Evolutionary conservation across 2,329 filamentous ascomycete genomes (phyloP).

Genomic region (Cladorrhinum sp.): DNA sequence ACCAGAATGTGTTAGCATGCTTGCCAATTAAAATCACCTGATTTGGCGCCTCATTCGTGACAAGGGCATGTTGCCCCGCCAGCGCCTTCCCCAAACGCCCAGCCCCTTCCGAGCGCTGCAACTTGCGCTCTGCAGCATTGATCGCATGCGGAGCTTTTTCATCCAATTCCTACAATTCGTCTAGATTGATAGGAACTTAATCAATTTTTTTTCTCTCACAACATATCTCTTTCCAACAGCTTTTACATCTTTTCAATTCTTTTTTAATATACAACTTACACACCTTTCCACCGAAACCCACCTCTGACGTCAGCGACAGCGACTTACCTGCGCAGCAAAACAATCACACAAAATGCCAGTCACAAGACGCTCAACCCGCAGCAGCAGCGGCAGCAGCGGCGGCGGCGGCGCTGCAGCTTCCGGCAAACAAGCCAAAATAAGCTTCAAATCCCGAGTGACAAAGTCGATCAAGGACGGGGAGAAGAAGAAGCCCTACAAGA

Average conservation of each 20-base stretch:
- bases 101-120: slow-evolving; percentile 1
- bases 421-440: slow-evolving; percentile 53
- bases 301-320: slow-evolving; percentile 21
- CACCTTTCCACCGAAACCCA: slow-evolving; percentile 6
- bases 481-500: slow-evolving; percentile 36
- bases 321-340: neutral
- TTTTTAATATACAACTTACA: too few relatives aligned
- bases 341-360: slow-evolving; percentile 40
- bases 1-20: neutral
- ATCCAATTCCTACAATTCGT: neutral
- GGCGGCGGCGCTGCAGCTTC: slow-evolving; percentile 22
- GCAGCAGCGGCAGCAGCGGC: slow-evolving; percentile 34
- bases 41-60: slow-evolving; percentile 43
- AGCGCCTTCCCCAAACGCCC: slow-evolving; percentile 27
- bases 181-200: too few relatives aligned
- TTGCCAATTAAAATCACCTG: slow-evolving; percentile 41
- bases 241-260: too few relatives aligned
- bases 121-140: neutral
- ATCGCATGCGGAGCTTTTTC: neutral
- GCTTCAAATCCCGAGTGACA: slow-evolving; percentile 56
- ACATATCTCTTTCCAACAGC: neutral
- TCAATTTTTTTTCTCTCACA: neutral
- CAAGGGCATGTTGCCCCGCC: slow-evolving; percentile 50
- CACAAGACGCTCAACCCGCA: slow-evolving; percentile 45
- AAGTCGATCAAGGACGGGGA: slow-evolving; percentile 51